A percentile compares a stretch with the other conserved stretches of the same genome.
Evolutionary conservation across 176 grass and related monocot species (phyloP).

Genomic region (Aegilops bicornis): DNA sequence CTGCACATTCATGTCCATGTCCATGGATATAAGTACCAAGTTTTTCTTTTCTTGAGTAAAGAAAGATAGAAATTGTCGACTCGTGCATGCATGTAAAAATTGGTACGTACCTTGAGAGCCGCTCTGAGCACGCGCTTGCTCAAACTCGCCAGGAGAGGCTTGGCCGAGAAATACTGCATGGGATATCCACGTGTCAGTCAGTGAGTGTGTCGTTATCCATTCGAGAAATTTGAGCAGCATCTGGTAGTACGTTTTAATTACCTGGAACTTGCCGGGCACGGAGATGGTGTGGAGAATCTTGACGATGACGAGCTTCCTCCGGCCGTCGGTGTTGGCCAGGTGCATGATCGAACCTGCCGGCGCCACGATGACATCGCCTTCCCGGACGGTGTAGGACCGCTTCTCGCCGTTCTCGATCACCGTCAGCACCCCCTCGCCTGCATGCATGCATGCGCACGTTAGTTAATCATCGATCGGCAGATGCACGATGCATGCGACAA

Average conservation of each 20-base stretch:
- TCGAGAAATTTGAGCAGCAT: not conserved
- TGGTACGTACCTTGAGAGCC: conserved; percentile 45
- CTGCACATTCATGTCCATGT: conserved; percentile 1
- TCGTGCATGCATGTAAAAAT: not conserved
- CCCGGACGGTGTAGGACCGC: conserved; percentile 45
- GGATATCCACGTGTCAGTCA: not conserved
- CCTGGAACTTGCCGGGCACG: conserved; percentile 61
- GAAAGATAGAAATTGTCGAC: not conserved
- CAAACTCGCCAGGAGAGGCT: conserved; percentile 51
- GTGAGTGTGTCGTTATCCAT: not conserved
- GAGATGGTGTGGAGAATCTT: conserved; percentile 62
- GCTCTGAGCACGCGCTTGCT: conserved; percentile 63
- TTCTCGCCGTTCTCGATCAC: conserved; percentile 49
- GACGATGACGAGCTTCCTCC: conserved; percentile 54
- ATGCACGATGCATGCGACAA: not conserved
- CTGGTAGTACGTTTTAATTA: not conserved
- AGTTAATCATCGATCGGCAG: not conserved
- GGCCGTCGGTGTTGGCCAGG: conserved; percentile 65
- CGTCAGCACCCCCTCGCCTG: conserved; percentile 56
- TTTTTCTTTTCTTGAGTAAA: too few species aligned
- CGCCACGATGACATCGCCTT: conserved; percentile 55
- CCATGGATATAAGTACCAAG: too few species aligned
- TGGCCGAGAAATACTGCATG: conserved; percentile 60
- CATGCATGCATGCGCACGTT: not conserved
- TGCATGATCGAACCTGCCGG: conserved; percentile 60